phyloP scores from a whole-genome alignment of 495 filamentous ascomycete genomes.

The Lophiotrema nucula region DNA sequence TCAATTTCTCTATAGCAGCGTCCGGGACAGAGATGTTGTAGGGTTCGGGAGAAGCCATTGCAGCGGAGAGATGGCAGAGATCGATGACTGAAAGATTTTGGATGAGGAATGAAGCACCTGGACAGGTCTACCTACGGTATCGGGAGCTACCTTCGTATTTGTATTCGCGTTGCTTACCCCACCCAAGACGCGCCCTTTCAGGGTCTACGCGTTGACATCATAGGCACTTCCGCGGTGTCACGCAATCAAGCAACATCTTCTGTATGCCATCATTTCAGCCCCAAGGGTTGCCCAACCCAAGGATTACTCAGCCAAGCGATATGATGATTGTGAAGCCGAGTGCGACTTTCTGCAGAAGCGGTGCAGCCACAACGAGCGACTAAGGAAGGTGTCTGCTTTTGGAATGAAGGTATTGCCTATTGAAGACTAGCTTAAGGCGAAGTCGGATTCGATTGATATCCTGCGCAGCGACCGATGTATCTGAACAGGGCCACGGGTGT shows the following conservation, averaged over 20 bases:
- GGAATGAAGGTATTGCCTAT: too few species aligned
- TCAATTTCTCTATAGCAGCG: conserved; percentile 14
- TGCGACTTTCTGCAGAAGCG: too few species aligned
- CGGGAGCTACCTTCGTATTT: background rate
- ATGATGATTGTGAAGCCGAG: too few species aligned
- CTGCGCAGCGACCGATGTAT: too few species aligned
- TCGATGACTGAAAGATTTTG: background rate
- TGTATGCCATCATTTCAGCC: background rate
- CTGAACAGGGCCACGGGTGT: too few species aligned
- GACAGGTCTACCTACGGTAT: background rate
- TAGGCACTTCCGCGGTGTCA: background rate
- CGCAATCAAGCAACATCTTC: background rate
- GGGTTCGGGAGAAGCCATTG: conserved; percentile 3
- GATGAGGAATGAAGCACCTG: background rate
- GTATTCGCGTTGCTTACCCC: background rate
- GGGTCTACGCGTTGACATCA: background rate
- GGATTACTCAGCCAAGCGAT: background rate
- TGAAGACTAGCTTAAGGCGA: too few species aligned
- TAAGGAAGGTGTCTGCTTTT: too few species aligned
- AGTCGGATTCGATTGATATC: too few species aligned
- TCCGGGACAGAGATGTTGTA: conserved; percentile 32
- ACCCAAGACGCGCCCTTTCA: background rate
- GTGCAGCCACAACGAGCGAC: too few species aligned
- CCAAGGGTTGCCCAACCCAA: background rate
- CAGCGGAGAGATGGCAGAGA: background rate